phyloP scores from a whole-genome alignment of 768 basidiomycete species.

The Mrakia hoshinonis region DNA sequence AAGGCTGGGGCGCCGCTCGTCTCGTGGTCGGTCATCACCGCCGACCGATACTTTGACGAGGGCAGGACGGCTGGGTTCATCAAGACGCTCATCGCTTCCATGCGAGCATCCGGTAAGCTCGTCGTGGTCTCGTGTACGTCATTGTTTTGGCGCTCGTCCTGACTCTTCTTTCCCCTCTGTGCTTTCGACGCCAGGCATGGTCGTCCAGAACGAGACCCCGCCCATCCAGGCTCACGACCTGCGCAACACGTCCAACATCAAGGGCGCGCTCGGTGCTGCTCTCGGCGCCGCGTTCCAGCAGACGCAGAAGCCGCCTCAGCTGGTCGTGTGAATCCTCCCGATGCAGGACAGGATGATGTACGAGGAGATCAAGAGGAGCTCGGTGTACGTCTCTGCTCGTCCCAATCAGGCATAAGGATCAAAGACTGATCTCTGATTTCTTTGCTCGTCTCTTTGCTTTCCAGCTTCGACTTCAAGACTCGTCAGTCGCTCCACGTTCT shows the following conservation, averaged over 20 bases:
- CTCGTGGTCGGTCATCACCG: background rate
- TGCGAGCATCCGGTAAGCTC: background rate
- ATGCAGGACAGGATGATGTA: slow-evolving; percentile 7
- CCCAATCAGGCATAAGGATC: background rate
- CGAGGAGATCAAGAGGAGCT: slow-evolving; percentile 14
- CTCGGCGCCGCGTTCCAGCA: background rate
- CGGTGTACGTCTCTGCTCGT: background rate
- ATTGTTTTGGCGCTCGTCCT: background rate
- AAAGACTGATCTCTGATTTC: background rate
- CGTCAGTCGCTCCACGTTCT: background rate
- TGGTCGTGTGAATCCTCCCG: slow-evolving; percentile 20
- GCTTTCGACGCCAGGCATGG: background rate
- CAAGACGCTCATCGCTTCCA: background rate
- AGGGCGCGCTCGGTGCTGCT: background rate
- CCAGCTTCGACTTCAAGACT: slow-evolving; percentile 1
- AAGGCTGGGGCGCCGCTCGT: background rate
- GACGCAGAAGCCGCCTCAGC: slow-evolving; percentile 22
- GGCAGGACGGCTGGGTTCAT: background rate
- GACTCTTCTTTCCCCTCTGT: too few relatives aligned
- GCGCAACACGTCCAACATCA: background rate
- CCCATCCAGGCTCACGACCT: slow-evolving; percentile 6
- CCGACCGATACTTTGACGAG: background rate
- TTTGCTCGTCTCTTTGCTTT: background rate
- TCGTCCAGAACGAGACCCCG: background rate
- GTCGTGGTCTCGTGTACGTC: background rate